A percentile compares a stretch with the other conserved stretches of the same genome.
Conservation (phyloP, 2,329 filamentous ascomycete genomes). For the Fusarium anguioides region DNA sequence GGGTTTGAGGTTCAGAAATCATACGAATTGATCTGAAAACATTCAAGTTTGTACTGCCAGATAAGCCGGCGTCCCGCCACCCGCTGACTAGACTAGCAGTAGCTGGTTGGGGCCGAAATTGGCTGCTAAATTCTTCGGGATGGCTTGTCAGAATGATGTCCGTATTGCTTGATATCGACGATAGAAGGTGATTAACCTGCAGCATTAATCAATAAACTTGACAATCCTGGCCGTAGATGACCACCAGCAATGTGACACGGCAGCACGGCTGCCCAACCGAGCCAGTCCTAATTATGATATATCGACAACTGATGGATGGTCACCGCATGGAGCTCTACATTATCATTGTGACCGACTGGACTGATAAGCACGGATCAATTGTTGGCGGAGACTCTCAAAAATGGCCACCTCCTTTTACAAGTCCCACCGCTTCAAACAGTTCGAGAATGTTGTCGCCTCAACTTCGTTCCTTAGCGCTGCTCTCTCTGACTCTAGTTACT, state of each 20-base stretch:
- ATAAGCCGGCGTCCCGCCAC: conserved; percentile 38
- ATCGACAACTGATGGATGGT: conserved; percentile 15
- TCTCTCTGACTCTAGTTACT: conserved; percentile 8
- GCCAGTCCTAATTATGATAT: conserved; percentile 11
- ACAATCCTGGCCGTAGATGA: background rate
- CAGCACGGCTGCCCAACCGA: background rate
- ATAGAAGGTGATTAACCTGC: conserved; percentile 5
- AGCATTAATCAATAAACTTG: background rate
- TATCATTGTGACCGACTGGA: background rate
- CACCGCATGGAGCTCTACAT: background rate
- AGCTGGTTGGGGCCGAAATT: background rate
- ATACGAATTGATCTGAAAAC: background rate
- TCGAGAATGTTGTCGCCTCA: conserved; percentile 10
- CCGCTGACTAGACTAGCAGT: conserved; percentile 33
- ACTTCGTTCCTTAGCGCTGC: background rate
- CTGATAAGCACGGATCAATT: conserved; percentile 1
- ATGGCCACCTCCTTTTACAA: conserved; percentile 38
- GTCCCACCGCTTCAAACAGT: conserved; percentile 14
- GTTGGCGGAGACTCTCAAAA: conserved; percentile 7
- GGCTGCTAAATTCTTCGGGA: background rate
- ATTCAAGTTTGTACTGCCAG: conserved; percentile 12
- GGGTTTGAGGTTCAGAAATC: conserved; percentile 4
- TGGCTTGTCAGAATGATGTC: background rate
- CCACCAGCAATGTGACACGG: background rate
- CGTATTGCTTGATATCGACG: background rate